phyloP scores from a whole-genome alignment of 2,329 filamentous ascomycete species.

The Dryadomyces quercivorus region DNA sequence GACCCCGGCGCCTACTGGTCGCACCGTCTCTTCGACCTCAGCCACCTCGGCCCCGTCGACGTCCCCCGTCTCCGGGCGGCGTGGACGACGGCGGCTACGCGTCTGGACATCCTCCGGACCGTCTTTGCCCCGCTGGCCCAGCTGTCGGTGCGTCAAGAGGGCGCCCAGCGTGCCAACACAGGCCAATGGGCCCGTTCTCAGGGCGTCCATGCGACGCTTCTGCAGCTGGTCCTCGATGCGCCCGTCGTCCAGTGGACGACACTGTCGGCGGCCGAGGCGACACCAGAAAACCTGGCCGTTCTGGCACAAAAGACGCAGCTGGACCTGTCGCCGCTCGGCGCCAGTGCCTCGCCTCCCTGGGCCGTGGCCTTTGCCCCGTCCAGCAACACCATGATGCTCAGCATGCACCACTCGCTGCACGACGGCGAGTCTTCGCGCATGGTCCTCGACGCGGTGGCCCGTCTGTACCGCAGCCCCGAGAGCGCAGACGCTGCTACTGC shows the following conservation, averaged over 20 bases:
- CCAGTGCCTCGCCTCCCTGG: constrained; percentile 19
- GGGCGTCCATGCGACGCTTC: not conserved
- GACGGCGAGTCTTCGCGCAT: constrained; percentile 46
- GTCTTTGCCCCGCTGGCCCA: constrained; percentile 20
- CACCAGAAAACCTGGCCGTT: not conserved
- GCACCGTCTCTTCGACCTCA: constrained; percentile 23
- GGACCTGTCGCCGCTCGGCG: not conserved
- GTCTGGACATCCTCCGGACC: constrained; percentile 23
- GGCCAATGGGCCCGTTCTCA: not conserved
- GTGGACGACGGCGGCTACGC: constrained; percentile 19
- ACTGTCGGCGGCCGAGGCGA: not conserved
- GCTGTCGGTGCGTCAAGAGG: constrained; percentile 6
- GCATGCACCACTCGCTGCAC: constrained; percentile 48
- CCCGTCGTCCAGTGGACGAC: not conserved
- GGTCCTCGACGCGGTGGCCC: constrained; percentile 32
- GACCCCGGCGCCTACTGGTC: constrained; percentile 25
- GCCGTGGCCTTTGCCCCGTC: constrained; percentile 21
- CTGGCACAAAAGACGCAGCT: not conserved
- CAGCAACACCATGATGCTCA: constrained; percentile 21
- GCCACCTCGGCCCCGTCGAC: constrained; percentile 15
- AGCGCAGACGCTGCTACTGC: too few relatives aligned
- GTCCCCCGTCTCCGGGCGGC: constrained; percentile 17
- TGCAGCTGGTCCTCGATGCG: not conserved
- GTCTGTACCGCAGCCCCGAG: constrained; percentile 1
- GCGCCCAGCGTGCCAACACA: not conserved